These are phyloP conservation scores for Gossypium armourianum DNA, from an alignment of 441 rosid species.

Conservation along the genomic window DNA sequence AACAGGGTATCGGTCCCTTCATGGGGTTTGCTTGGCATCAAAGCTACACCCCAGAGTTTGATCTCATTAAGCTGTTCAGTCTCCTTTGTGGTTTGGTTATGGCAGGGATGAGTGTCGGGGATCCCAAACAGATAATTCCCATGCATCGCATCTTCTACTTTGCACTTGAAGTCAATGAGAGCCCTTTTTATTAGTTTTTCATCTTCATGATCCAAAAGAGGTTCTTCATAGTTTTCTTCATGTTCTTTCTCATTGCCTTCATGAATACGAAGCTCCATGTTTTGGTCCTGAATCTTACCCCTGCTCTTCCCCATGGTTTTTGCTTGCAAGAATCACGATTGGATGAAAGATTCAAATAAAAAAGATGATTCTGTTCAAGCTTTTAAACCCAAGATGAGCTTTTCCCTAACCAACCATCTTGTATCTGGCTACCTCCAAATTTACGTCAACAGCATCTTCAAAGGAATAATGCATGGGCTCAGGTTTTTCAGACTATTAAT, in stretches of 20 bases:
- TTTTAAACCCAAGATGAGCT: background rate
- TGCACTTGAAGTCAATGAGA: conserved; percentile 28
- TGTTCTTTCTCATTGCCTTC: background rate
- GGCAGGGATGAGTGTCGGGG: conserved; percentile 4
- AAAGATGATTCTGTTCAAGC: background rate
- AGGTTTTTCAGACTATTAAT: background rate
- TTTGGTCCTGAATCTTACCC: conserved; percentile 7
- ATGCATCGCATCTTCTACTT: conserved; percentile 38
- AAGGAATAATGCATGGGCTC: background rate
- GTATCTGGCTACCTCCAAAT: conserved; percentile 2
- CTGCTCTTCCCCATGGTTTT: background rate
- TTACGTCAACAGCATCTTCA: background rate
- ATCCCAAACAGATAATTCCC: conserved; percentile 31
- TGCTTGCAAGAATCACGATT: background rate
- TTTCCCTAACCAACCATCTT: background rate
- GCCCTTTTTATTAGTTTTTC: conserved; percentile 25
- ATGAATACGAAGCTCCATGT: background rate
- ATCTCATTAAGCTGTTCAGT: conserved; percentile 23
- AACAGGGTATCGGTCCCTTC: conserved; percentile 37
- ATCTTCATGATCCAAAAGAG: conserved; percentile 6
- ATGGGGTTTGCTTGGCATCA: conserved; percentile 43
- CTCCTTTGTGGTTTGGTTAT: background rate
- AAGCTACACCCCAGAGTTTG: conserved; percentile 44
- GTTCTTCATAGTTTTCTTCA: background rate
- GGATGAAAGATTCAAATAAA: background rate